Evolutionary conservation across 75 land plant species (phyloP).

Genomic region (Cunninghamia lanceolata): DNA sequence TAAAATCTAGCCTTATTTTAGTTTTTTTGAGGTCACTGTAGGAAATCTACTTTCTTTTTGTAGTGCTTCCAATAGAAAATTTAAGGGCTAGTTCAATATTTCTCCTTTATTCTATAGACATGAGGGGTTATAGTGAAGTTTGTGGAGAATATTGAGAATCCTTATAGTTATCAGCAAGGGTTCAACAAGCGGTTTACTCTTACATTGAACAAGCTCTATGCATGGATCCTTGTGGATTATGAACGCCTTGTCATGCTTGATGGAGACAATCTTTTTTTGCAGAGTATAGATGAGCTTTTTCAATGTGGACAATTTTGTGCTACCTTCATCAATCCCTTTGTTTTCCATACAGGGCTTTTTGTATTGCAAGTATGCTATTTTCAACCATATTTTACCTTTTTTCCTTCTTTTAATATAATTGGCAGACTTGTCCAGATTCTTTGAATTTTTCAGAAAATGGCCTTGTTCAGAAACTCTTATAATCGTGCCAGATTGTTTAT

Average conservation of each 20-base stretch:
- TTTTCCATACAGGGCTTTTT: slow-evolving; percentile 94
- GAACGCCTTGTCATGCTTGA: slow-evolving; percentile 97
- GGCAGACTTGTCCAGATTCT: not conserved
- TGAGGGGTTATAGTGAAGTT: too few relatives aligned
- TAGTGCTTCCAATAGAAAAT: too few relatives aligned
- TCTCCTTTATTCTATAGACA: too few relatives aligned
- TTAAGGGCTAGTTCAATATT: too few relatives aligned
- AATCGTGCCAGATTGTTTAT: not conserved
- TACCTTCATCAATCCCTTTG: slow-evolving; percentile 90
- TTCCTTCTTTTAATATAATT: not conserved
- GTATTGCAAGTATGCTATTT: slow-evolving; percentile 67
- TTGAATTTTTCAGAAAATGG: not conserved
- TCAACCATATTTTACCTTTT: not conserved
- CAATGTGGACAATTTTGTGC: slow-evolving; percentile 96
- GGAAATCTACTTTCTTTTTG: too few relatives aligned
- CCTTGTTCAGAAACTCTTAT: not conserved
- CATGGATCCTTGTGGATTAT: slow-evolving; percentile 80
- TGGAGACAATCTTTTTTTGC: slow-evolving; percentile 82
- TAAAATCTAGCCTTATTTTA: too few relatives aligned
- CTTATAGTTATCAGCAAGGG: too few relatives aligned
- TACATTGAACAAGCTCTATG: slow-evolving; percentile 89
- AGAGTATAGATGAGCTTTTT: slow-evolving; percentile 85
- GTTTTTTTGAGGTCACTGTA: too few relatives aligned
- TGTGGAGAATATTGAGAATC: too few relatives aligned
- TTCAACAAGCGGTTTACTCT: too few relatives aligned